Base-by-base conservation (phyloP, 768 basidiomycete genomes). In the Hebeloma cylindrosporum region DNA sequence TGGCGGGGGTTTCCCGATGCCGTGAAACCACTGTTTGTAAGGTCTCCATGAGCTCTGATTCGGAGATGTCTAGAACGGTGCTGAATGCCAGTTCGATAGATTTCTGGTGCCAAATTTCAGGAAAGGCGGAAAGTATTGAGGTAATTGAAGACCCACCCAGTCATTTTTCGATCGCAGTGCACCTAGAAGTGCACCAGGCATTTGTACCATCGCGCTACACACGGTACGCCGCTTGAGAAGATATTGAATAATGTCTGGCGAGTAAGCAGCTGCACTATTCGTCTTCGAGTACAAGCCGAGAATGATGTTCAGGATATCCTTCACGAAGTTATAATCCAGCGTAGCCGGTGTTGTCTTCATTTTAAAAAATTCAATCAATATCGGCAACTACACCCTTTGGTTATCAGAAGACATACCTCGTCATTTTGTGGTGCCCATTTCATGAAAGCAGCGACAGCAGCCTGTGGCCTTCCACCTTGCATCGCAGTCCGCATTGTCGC, bases 1-100 rank as follows among this genome's bases (percentile, higher is more conserved):
- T 6, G 17, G 36, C 47, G 28, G 40, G 7, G 36, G 10, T n/a
- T n/a, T n/a, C n/a, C 14, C 29, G 35, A 29, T n/a, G 36, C 10
- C 17, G 10, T 20, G 17, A 14, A 10, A 77, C 60, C 14, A 83
- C 70, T 10, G 60, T 53, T 33, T 67, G 68, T 3, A 88, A 68
- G 3, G 73, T 65, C 22, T 74, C 70, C 17, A 87, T 69, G 28
- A 90, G 59, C 49, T 88, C 83, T 11, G 67, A 55, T 60, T 91
- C 88, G 2, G 82, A 67, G 45, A 92, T 53, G 59, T 92, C 88
- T 5, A 68, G 57, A 14, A 90, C 79, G 2, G 58, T 65, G 3
- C 65, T 61, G 36, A 89, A 62, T 23, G 84, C 74, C 9, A 79
- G 52, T 46, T 74, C 58, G 31, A 87, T 69, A 1, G 71, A 69